phyloP scores from a whole-genome alignment of 78 protist species.

The Dictyostelium brefeldianum region DNA sequence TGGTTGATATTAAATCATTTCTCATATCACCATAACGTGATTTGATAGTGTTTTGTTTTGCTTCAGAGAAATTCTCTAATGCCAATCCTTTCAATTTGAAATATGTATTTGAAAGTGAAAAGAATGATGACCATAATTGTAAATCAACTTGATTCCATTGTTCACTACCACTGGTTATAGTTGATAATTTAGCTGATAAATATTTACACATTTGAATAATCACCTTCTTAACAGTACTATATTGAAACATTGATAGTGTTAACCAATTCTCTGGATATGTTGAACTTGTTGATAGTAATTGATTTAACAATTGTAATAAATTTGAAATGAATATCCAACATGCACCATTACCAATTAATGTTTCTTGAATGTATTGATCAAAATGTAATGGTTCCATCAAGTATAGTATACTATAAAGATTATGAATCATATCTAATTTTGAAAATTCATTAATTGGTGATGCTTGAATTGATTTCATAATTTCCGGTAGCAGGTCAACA shows the following conservation, averaged over 20 bases:
- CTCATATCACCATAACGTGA: slow-evolving; percentile 83
- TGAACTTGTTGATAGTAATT: neutral
- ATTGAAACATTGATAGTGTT: slow-evolving; percentile 69
- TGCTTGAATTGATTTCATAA: slow-evolving; percentile 23
- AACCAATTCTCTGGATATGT: slow-evolving; percentile 81
- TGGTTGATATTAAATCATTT: slow-evolving; percentile 58
- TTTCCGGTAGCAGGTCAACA: slow-evolving; percentile 48
- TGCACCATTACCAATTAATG: neutral
- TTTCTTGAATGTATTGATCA: slow-evolving; percentile 9
- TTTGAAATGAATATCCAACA: slow-evolving; percentile 32
- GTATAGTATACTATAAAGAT: slow-evolving; percentile 58
- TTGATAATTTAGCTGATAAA: neutral
- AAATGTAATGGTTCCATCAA: slow-evolving; percentile 44
- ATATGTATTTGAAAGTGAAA: slow-evolving; percentile 48
- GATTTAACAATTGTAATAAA: slow-evolving; percentile 8
- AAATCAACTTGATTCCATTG: slow-evolving; percentile 27
- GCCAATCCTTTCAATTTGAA: slow-evolving; percentile 62
- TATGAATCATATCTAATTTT: slow-evolving; percentile 54
- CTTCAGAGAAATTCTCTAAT: slow-evolving; percentile 47
- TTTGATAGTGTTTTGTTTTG: slow-evolving; percentile 46
- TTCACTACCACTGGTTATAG: neutral
- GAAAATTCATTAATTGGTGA: slow-evolving; percentile 26
- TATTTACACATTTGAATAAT: slow-evolving; percentile 54
- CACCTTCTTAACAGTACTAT: slow-evolving; percentile 39
- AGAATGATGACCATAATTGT: slow-evolving; percentile 58